Evolutionary conservation across 2,329 filamentous ascomycete species (phyloP).

Genomic region (Clonostachys sp.): DNA sequence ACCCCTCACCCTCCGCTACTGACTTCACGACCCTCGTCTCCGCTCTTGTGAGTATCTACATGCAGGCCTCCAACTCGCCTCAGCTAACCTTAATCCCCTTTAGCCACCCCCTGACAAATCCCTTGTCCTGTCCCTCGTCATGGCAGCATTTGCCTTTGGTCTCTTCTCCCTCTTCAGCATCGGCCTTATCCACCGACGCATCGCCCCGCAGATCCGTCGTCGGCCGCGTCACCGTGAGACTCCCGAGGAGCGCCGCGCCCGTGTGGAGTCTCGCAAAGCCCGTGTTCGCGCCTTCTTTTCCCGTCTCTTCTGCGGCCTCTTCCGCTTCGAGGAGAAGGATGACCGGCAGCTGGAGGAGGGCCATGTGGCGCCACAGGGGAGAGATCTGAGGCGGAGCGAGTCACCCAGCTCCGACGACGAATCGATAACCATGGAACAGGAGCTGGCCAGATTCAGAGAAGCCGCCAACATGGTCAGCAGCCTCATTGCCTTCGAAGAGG

Average conservation of each 20-base stretch:
- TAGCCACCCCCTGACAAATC: conserved; percentile 4
- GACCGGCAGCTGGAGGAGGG: conserved; percentile 1
- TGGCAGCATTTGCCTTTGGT: conserved; percentile 13
- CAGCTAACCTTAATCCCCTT: conserved; percentile 3
- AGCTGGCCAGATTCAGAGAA: conserved; percentile 41
- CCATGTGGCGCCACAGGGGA: background rate
- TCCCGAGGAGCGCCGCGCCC: conserved; percentile 16
- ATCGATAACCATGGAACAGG: conserved; percentile 34
- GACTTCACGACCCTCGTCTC: background rate
- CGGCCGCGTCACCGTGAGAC: conserved; percentile 14
- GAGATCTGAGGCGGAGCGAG: background rate
- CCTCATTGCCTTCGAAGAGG: conserved; percentile 39
- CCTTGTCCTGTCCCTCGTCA: conserved; percentile 13
- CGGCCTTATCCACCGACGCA: conserved; percentile 13
- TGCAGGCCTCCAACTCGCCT: background rate
- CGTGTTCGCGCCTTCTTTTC: conserved; percentile 15
- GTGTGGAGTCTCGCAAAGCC: conserved; percentile 14
- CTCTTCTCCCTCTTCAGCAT: conserved; percentile 16
- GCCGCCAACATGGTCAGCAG: conserved; percentile 39
- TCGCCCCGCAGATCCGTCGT: conserved; percentile 11
- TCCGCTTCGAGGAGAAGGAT: conserved; percentile 21
- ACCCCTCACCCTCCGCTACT: background rate
- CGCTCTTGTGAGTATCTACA: background rate
- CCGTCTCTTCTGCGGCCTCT: conserved; percentile 20
- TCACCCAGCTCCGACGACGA: conserved; percentile 7